Evolutionary conservation across 2,329 filamentous ascomycete species (phyloP), one percentile per base, ranked within the genome.

Genomic region (Lachnellula subtilissima): DNA sequence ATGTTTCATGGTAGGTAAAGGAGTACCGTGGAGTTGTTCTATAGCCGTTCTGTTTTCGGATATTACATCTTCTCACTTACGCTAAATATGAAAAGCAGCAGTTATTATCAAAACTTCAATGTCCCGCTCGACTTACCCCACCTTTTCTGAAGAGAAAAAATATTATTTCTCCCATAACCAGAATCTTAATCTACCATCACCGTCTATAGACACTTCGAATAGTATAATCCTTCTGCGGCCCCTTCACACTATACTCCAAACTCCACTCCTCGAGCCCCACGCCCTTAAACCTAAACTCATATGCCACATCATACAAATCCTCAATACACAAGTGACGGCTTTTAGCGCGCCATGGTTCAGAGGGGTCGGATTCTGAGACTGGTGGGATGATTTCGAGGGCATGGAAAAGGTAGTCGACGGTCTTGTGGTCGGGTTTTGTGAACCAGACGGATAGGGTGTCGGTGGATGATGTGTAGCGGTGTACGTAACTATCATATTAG

Each of bases 381-480:
- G 73, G 8, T 74, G 22, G 74, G 56, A 62, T 23, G 23, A 91
- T 88, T 55, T 86, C 79, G n/a, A 91, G 73, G 60, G 85, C 80
- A 64, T 91, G 88, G 70, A 92, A 93, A 19, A 91, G 73, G 60
- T 91, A 88, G 66, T 91, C 88, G 0, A 85, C 84, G 14, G 78
- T 77, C 53, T 75, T 75, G 15, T 76, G 71, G 61, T 89, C 84
- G 1, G 80, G 76, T 60, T 84, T 83, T 40, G 83, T 83, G 63
- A 91, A 91, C 88, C 88, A 92, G 1, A 88, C 84, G 57, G 82
- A 87, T 22, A 92, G 73, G 28, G 69, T 71, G 64, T 91, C 87
- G 1, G 66, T 9, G 55, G 53, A 64, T 60, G 86, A 84, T 46
- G 82, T 75, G 64, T 91, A 91, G 0, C 88, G 81, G 76, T 88